Evolutionary conservation across 306 rosid species (phyloP), one percentile per base, ranked within the genome.

Genomic region (Prinsepia uniflora): DNA sequence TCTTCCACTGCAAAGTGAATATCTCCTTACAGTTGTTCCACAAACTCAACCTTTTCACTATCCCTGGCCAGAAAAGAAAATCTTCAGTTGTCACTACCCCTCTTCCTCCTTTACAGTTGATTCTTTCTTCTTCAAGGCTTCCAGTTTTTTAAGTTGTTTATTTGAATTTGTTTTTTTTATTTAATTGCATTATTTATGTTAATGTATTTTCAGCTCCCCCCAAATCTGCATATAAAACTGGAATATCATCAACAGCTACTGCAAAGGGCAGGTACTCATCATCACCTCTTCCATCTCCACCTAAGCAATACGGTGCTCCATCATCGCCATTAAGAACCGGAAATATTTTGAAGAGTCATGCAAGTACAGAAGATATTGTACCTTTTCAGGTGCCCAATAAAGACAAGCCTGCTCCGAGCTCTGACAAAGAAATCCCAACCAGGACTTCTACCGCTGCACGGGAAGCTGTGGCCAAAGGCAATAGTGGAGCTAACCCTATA

Each of bases 251-350:
- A 41, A 55, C 83, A 67, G 68, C 89, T 69, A 63, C 82, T 68
- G 70, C 77, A 65, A 95, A 86, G 90, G 86, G 84, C 22, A 89
- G 86, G 73, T 81, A 67, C 55, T 72, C 96, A 78, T 81, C 84
- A 48, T 81, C 97, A 67, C 96, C 97, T 72, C 76, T 83, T 83
- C 89, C 84, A 12, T 87, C 92, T 67, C 89, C 91, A 48, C 96
- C 92, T 0, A 87, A 89, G 83, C 92, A 68, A 74, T 61, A 80
- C 46, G 87, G 84, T 75, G 85, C 76, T 72, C 50, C 89, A 59
- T 52, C 86, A 75, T 89, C 98, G 83, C 96, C 96, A 41, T 78
- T 72, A 10, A 81, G 79, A 76, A 76, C 80, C 80, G 77, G 72
- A 78, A 91, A 87, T 78, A 56, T 71, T 67, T 78, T 80, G 13